Percentiles rank a stretch among this genome's conserved stretches.
Conservation (phyloP, 164 flowering plant genomes). For the Taxillus chinensis region DNA sequence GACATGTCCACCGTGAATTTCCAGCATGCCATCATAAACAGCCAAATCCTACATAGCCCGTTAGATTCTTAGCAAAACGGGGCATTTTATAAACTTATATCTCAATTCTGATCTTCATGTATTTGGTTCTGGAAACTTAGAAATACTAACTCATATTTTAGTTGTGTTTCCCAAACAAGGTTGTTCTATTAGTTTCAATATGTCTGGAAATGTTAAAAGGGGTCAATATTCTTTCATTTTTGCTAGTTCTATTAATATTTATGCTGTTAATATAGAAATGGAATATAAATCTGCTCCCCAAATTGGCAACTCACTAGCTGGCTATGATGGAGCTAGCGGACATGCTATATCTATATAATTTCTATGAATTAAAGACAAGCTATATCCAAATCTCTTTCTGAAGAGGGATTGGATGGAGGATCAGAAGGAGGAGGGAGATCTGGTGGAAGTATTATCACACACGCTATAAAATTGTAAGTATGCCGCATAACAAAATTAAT, state of each 20-base stretch:
- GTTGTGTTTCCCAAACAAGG: constrained; percentile 65
- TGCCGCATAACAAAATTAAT: neutral
- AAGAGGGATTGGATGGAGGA: constrained; percentile 87
- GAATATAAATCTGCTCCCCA: constrained; percentile 54
- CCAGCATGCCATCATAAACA: too few species aligned
- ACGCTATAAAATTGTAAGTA: constrained; percentile 70
- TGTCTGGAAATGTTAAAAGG: constrained; percentile 62
- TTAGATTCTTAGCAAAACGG: too few species aligned
- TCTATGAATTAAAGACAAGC: constrained; percentile 38
- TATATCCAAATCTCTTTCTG: constrained; percentile 54
- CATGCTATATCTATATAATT: constrained; percentile 59
- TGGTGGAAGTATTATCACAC: constrained; percentile 74
- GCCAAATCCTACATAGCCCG: too few species aligned
- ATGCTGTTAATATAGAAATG: constrained; percentile 48
- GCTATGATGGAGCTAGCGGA: constrained; percentile 85
- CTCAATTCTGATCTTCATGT: constrained; percentile 46
- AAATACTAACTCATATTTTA: constrained; percentile 50
- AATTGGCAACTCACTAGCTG: constrained; percentile 83
- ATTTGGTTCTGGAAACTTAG: constrained; percentile 61
- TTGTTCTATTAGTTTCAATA: constrained; percentile 48
- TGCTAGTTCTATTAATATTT: constrained; percentile 56
- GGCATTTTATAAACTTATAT: constrained; percentile 36
- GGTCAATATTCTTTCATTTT: constrained; percentile 47
- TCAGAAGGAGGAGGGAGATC: constrained; percentile 80
- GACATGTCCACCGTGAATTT: too few species aligned